These are phyloP conservation scores for Zalerion maritima DNA, from an alignment of 495 filamentous ascomycete species.

Conservation along the genomic window DNA sequence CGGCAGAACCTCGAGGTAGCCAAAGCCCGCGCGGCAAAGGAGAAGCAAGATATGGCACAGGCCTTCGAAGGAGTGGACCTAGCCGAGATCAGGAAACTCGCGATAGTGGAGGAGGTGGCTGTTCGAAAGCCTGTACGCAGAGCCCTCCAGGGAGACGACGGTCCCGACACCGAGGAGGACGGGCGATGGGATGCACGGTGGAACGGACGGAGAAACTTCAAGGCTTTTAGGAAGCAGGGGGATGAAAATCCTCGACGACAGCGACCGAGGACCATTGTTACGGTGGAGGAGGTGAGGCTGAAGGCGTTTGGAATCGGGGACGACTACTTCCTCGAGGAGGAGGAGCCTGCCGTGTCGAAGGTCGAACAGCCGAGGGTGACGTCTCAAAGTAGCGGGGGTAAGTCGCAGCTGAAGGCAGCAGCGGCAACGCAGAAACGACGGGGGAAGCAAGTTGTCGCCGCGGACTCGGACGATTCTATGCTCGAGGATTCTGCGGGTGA, in stretches of 20 bases:
- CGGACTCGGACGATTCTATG: constrained; percentile 4
- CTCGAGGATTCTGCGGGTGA: constrained; percentile 8
- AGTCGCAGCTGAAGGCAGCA: constrained; percentile 9
- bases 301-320: constrained; percentile 78
- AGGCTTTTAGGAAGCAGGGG: constrained; percentile 61
- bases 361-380: no score
- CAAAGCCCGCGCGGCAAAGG: constrained; percentile 43
- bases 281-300: constrained; percentile 61
- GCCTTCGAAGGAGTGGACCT: constrained; percentile 47
- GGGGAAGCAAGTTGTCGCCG: constrained; percentile 4
- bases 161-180: constrained; percentile 24
- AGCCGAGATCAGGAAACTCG: constrained; percentile 54
- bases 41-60: constrained; percentile 41
- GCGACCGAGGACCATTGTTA: constrained; percentile 50
- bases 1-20: constrained; percentile 54
- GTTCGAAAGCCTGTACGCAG: no score
- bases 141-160: constrained; percentile 9
- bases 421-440: constrained; percentile 8
- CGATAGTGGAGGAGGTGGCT: constrained; percentile 71
- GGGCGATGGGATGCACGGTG: constrained; percentile 77
- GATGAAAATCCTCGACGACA: no score
- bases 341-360: constrained; percentile 12
- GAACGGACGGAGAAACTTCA: constrained; percentile 97
- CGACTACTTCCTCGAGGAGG: constrained; percentile 56
- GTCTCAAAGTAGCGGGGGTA: constrained; percentile 13